These are phyloP conservation scores for Backusella parvicylindrica DNA, from an alignment of 192 early-diverging fungal genomes.

Conservation along the genomic window DNA sequence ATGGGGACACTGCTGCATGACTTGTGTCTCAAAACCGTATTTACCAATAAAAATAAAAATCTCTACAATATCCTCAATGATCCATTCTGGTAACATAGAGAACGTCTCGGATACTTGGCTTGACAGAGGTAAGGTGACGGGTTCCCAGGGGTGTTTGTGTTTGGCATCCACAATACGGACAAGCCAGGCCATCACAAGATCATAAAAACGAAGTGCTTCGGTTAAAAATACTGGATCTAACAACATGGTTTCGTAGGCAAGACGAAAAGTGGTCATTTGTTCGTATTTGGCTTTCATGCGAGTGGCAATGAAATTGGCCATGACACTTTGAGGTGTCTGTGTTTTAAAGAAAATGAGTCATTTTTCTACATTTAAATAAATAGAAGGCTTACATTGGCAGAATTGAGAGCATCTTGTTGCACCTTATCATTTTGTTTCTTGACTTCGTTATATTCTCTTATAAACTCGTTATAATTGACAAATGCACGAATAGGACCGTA, in stretches of 20 bases:
- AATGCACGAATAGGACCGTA: conserved; percentile 74
- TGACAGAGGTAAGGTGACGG: conserved; percentile 51
- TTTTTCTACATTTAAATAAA: conserved; percentile 10
- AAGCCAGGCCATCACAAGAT: conserved; percentile 87
- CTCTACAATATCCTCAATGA: conserved; percentile 87
- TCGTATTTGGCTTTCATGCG: conserved; percentile 54
- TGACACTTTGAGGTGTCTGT: conserved; percentile 14
- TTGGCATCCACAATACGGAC: conserved; percentile 68
- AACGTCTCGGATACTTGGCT: conserved; percentile 49
- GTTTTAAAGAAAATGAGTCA: background rate
- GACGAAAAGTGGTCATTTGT: conserved; percentile 58
- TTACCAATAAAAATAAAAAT: conserved; percentile 69
- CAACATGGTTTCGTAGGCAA: conserved; percentile 75
- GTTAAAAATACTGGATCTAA: conserved; percentile 69
- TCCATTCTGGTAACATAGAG: conserved; percentile 86
- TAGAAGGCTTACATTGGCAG: conserved; percentile 23
- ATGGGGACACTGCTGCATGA: conserved; percentile 35
- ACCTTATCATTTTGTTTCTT: conserved; percentile 46
- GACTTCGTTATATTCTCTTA: conserved; percentile 67
- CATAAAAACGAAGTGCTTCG: conserved; percentile 74
- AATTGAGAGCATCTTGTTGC: background rate
- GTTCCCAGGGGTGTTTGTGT: conserved; percentile 39
- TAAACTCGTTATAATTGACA: conserved; percentile 61
- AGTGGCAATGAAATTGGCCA: conserved; percentile 24
- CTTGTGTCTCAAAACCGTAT: conserved; percentile 46